Conservation (phyloP, 176 grass and related monocot species). For the Poa pratensis region DNA sequence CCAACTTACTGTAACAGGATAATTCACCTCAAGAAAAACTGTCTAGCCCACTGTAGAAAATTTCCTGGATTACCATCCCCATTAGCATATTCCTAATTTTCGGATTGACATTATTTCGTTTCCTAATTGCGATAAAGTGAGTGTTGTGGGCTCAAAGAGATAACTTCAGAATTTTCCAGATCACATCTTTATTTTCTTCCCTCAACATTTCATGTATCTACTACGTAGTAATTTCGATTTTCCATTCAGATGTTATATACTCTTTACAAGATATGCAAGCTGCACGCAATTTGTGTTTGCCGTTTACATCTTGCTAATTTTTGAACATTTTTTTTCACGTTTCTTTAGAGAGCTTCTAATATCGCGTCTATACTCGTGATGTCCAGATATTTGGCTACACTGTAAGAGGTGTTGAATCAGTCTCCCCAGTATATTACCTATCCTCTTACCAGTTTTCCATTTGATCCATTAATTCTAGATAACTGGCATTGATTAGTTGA, state of each 20-base stretch:
- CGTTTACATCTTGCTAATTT: not conserved
- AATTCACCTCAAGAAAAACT: not conserved
- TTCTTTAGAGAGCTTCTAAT: not conserved
- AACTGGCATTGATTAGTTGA: not conserved
- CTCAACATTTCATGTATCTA: not conserved
- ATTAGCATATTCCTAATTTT: not conserved
- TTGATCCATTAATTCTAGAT: not conserved
- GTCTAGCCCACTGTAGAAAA: not conserved
- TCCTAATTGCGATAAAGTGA: not conserved
- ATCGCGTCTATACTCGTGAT: not conserved
- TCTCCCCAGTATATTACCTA: not conserved
- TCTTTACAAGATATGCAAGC: too few relatives aligned
- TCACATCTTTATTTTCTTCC: not conserved
- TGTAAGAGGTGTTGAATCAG: not conserved
- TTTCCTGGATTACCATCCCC: too few relatives aligned
- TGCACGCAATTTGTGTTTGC: not conserved
- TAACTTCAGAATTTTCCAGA: not conserved
- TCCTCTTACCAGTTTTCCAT: not conserved
- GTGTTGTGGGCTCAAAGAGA: not conserved
- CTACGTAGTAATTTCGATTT: too few relatives aligned
- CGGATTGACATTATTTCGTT: not conserved
- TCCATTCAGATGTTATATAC: too few relatives aligned
- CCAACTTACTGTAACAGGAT: not conserved
- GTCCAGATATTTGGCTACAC: too few relatives aligned
- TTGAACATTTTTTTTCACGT: not conserved